Evolutionary conservation across 2,329 filamentous ascomycete genomes (phyloP).

Genomic region (Fusarium liriodendri): DNA sequence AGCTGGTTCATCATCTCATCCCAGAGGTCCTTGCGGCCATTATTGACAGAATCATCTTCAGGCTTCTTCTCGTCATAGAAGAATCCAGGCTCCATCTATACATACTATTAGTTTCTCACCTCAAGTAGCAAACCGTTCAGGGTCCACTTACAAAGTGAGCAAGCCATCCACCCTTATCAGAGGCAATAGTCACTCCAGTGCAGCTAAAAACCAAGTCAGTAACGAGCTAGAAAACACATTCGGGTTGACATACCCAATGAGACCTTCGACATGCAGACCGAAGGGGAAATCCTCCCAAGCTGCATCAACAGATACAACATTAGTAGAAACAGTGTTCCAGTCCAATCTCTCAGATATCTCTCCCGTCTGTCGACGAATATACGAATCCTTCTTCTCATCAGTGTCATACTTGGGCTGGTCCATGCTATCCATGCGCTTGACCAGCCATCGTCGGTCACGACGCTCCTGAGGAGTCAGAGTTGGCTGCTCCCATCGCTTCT

Average conservation of each 20-base stretch:
- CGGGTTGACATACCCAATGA: neutral
- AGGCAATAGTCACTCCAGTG: neutral
- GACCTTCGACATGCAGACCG: neutral
- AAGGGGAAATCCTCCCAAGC: neutral
- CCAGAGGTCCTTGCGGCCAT: neutral
- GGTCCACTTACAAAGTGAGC: neutral
- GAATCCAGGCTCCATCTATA: neutral
- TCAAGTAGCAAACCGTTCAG: neutral
- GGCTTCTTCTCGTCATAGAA: neutral
- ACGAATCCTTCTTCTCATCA: neutral
- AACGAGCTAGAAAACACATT: neutral
- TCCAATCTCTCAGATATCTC: neutral
- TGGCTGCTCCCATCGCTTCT: conserved; percentile 3
- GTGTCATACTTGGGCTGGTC: neutral
- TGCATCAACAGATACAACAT: neutral
- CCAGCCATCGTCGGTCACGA: neutral
- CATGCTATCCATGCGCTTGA: conserved; percentile 2
- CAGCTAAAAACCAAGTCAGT: neutral
- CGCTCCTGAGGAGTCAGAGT: neutral
- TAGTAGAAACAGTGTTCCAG: neutral
- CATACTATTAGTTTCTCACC: neutral
- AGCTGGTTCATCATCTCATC: conserved; percentile 6
- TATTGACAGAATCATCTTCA: neutral
- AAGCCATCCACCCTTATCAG: neutral
- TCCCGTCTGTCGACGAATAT: neutral